Base-by-base conservation (phyloP, 2,329 filamentous ascomycete species). In the Fusarium bulbicola region DNA sequence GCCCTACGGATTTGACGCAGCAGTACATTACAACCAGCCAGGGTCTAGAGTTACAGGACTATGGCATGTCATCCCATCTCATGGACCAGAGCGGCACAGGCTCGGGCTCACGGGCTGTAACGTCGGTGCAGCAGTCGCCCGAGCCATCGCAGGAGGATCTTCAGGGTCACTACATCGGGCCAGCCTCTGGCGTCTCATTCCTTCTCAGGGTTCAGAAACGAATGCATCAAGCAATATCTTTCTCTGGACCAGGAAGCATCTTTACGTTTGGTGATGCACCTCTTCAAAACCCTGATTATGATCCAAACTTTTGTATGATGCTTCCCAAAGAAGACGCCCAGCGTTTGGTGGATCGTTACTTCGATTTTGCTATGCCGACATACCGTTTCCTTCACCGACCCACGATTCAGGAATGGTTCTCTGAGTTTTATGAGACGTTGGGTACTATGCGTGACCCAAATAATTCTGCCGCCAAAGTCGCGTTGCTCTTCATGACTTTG, bases 351-450 rank as follows among this genome's bases (percentile, higher is more conserved):
- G 81, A 83, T 39, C 79, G 86, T 11, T 89, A 89, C 65, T 89
- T 89, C 73, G 87, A 89, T 60, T 88, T 87, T 72, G 87, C 87
- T 3, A 86, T 88, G 63, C 86, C 88, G 4, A 89, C 87, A 0
- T 87, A 89, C 72, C 83, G 87, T 1, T 89, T 89, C 66, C 76
- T 89, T 12, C 87, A 89, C 73, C 81, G 87, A 7, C 85, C 86
- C 0, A 86, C 84, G 1, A 83, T 88, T 6, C 83, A 87, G 63
- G 74, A 76, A n/a, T 88, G 86, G 85, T 78, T 85, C 14, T 78
- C 80, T 16, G 79, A 85, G 42, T 83, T 86, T 49, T 81, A 83
- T 49, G 79, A 81, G 13, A 82, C 79, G 0, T 24, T 77, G 6
- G 79, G 79, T 0, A 63, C 74, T 1, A 81, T 81, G 79, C 66